Base-by-base conservation (phyloP, 805 yeast species). In the Monosporozyma yasuniensis region DNA sequence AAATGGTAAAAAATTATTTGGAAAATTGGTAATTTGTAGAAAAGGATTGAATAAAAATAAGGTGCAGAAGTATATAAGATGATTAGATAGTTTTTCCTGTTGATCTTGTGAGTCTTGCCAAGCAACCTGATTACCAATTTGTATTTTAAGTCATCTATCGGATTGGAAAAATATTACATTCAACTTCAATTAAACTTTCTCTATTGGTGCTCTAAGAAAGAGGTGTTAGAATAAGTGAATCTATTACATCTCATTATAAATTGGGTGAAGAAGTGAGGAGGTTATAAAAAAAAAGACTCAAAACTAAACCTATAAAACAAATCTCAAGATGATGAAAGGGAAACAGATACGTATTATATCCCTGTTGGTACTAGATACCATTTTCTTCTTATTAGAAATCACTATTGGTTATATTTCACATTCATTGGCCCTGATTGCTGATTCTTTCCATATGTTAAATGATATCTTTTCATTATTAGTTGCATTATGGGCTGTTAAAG, bases 361-460 rank as follows among this genome's bases (percentile, higher is more conserved):
- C 10, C 74, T 91, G 50, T 73, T 91, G 66, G 78, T 69, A 44
- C 71, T 91, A 34, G 98, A 93, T 66, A 79, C 93, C 2, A 64
- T 77, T 1, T 91, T 91, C 72, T 91, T 93, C 75, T 72, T 93
- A 30, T 59, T 91, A 53, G 99, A 91, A 66, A 81, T 89, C 47
- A 80, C 81, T 49, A 78, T 87, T 37, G 96, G 96, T 19, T 93
- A 91, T 66, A 78, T 91, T 21, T 96, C 91, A 22, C 95, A 93
- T 65, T 93, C 98, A 1, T 75, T 91, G 61, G 98, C 99, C 0
- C 76, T 91, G 47, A 83, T 91, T 50, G 99, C 98, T 1, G 99
- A 91, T 65, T 84, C 98, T 1, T 93, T 91, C 77, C 99, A 91
- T 67, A 93, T 93, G 98, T 74, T 91, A 56, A 91, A 93, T 69